Evolutionary conservation across 2,329 filamentous ascomycete genomes (phyloP), one percentile per base, ranked within the genome.

Genomic region (Epicoccum sorghinum): DNA sequence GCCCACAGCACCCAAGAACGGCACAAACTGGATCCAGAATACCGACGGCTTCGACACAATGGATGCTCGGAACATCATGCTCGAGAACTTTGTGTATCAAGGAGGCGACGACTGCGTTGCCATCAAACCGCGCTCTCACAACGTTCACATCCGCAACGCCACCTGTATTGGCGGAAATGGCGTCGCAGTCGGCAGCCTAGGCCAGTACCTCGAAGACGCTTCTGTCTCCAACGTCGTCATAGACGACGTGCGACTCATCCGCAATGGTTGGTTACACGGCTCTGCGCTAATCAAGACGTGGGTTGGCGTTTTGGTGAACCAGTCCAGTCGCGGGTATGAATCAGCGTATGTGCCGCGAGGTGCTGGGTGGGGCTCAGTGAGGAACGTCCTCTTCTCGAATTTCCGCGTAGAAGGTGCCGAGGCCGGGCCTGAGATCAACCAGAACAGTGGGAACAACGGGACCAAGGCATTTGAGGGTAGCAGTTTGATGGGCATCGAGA

Each of bases 11-110:
- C 46, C 38, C 13, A 35, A 32, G 12, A 41, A 48, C 4, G 46
- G 46, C 9, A 48, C 46, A 12, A 48, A 48, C 12, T 48, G 46
- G 46, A 48, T 48, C 8, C 46, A 48, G 38, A 48, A 48, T 8
- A 48, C 46, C 3, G 46, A 48, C 10, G 46, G 46, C 2, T 48
- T 48, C 23, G 46, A 48, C 23, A 48, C 38, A 13, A 48, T 48
- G 46, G 46, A 48, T n/a, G 46, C 46, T 10, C 33, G 27, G 3
- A 48, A 48, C n/a, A 42, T 48, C 13, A 5, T 41, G 23, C 22
- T 48, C 1, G 46, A 41, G 30, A 48, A 48, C 14, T 48, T 48
- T 27, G 38, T 41, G 9, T 48, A 48, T n/a, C 46, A 48, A 23
- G 46, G 46, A 6, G 46, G 46, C 8, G 46, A 48, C 14, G 46